Base-by-base conservation (phyloP, 352 stramenopile species). In the Phytophthora rubi region DNA sequence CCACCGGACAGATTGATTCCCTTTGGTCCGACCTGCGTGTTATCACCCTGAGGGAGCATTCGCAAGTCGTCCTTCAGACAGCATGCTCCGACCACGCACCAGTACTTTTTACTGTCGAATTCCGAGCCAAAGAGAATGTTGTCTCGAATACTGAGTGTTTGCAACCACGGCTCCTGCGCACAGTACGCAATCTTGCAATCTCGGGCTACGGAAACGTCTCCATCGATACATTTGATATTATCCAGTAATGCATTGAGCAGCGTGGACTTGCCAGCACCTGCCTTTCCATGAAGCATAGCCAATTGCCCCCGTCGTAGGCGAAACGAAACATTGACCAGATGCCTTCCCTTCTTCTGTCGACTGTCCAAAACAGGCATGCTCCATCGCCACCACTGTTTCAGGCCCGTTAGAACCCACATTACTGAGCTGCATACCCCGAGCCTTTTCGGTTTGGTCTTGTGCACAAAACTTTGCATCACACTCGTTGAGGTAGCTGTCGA, bases 51-150 rank as follows among this genome's bases (percentile, higher is more conserved):
- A 9, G 81, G 80, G 28, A 94, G 44, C 39, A 71, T 63, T 35
- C 60, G 67, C 42, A 85, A 62, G 48, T 85, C 78, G 57, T 83
- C 73, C 4, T 80, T 70, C 28, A 85, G 58, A 59, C 78, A 85
- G 26, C 85, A 94, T 0, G 83, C 85, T 23, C 83, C 81, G 4
- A 95, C 53, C 52, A 93, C 84, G 21, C 69, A 86, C 74, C 76
- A 81, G 74, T 95, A 94, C 35, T 79, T 79, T 9, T 71, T 73
- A 32, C 70, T 72, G 61, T 96, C 77, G 52, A 90, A 95, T 6
- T 71, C 61, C 23, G 83, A 83, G 4, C 96, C 95, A 79, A 99
- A 99, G 6, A 99, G 70, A 63, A 99, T 97, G 76, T 99, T 99
- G 26, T 99, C 92, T n/a, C 89, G 85, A 3, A 99, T 79, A 21